phyloP scores from a whole-genome alignment of 257 asterid genomes.

The Salvia splendens region DNA sequence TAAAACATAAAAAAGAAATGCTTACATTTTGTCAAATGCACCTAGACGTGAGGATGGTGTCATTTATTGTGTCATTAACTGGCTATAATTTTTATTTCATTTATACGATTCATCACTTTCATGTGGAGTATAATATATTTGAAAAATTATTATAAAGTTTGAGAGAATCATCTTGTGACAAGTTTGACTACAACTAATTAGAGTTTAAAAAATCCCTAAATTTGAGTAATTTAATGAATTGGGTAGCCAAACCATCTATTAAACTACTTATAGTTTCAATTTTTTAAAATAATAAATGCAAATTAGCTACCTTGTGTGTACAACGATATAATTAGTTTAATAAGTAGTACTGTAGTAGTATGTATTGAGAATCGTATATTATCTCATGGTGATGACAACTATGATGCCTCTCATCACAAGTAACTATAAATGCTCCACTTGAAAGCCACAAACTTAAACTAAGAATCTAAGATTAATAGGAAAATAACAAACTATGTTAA shows the following conservation, averaged over 20 bases:
- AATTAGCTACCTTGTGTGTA: conserved; percentile 15
- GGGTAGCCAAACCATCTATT: background rate
- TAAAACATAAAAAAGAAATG: background rate
- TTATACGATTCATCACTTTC: no score
- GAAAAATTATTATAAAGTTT: no score
- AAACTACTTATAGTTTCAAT: background rate
- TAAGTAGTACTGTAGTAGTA: no score
- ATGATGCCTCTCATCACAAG: conserved; percentile 18
- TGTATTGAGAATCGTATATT: background rate
- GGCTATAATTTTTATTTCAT: no score
- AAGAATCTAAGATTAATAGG: no score
- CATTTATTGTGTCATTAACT: background rate
- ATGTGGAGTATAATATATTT: background rate
- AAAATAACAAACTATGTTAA: no score
- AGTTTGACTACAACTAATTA: background rate
- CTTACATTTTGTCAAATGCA: background rate
- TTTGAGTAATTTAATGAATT: background rate
- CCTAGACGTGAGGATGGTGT: background rate
- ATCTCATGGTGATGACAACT: conserved; percentile 22
- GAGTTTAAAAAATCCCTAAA: background rate
- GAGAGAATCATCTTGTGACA: no score
- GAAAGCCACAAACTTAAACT: no score
- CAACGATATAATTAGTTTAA: background rate
- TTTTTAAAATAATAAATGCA: background rate
- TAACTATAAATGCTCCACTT: background rate